A percentile compares a stretch with the other conserved stretches of the same genome.
phyloP scores from a whole-genome alignment of 2,329 filamentous ascomycete species.

The Mycosphaerella sp. region DNA sequence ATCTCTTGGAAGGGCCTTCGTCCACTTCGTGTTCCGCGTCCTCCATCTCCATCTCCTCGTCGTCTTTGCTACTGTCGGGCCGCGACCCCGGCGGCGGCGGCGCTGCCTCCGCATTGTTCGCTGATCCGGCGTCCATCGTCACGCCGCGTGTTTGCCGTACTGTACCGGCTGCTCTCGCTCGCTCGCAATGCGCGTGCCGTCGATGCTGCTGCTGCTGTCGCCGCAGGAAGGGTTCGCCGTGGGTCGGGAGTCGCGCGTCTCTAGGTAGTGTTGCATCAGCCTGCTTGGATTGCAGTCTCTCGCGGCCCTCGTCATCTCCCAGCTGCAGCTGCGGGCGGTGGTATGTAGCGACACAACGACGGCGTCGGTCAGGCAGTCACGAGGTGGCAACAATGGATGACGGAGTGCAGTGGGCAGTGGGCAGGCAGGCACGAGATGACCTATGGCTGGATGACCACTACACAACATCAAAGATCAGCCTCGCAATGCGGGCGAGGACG shows the following conservation, averaged over 20 bases:
- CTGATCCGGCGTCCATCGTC: constrained; percentile 8
- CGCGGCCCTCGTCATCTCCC: constrained; percentile 18
- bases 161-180: constrained; percentile 1
- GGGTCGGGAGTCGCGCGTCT: constrained; percentile 15
- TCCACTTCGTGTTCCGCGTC: constrained; percentile 28
- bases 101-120: constrained; percentile 7
- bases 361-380: constrained; percentile 5
- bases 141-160: constrained; percentile 5
- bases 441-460: neutral
- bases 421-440: neutral
- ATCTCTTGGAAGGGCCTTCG: constrained; percentile 21
- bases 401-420: neutral
- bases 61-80: constrained; percentile 12
- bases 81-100: constrained; percentile 11
- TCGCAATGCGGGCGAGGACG: neutral
- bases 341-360: neutral
- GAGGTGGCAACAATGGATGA: neutral
- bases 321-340: constrained; percentile 4
- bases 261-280: constrained; percentile 17
- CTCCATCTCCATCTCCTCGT: constrained; percentile 19
- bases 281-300: constrained; percentile 16
- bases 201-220: neutral
- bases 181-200: constrained; percentile 1
- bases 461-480: neutral
- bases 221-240: constrained; percentile 1